A percentile compares a stretch with the other conserved stretches of the same genome.
phyloP scores from a whole-genome alignment of 2,329 filamentous ascomycete genomes.

The Penicillium psychrosexuale region DNA sequence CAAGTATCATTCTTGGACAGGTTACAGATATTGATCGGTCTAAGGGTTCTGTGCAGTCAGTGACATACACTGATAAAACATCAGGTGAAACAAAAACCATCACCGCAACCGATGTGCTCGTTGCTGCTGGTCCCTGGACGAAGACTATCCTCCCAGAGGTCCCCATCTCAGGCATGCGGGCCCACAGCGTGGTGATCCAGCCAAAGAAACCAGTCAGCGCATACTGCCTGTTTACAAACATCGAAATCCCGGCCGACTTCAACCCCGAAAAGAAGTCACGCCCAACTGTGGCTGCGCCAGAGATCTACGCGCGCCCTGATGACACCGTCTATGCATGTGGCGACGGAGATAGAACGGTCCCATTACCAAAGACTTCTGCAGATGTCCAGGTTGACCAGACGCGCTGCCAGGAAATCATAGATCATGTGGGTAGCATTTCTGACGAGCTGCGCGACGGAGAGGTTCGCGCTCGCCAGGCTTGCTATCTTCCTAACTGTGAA shows the following conservation, averaged over 20 bases:
- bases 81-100: constrained; percentile 50
- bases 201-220: constrained; percentile 52
- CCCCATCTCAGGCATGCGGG: constrained; percentile 59
- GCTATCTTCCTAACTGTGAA: constrained; percentile 79
- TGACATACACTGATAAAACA: constrained; percentile 60
- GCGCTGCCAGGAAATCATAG: constrained; percentile 79
- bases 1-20: constrained; percentile 63
- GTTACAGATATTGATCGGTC: constrained; percentile 65
- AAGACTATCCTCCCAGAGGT: constrained; percentile 50
- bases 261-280: constrained; percentile 49
- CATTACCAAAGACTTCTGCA: constrained; percentile 72
- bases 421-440: constrained; percentile 63
- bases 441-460: constrained; percentile 63
- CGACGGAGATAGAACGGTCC: constrained; percentile 73
- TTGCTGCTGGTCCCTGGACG: constrained; percentile 64
- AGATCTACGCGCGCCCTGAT: constrained; percentile 89
- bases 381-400: constrained; percentile 70
- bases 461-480: constrained; percentile 77
- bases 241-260: constrained; percentile 67
- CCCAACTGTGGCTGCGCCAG: constrained; percentile 68
- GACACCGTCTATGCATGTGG: constrained; percentile 92
- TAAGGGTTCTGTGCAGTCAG: constrained; percentile 54
- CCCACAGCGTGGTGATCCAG: constrained; percentile 61
- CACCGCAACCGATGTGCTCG: constrained; percentile 57
- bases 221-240: constrained; percentile 70